phyloP scores from a whole-genome alignment of 495 filamentous ascomycete genomes.

The Neurospora sp. region DNA sequence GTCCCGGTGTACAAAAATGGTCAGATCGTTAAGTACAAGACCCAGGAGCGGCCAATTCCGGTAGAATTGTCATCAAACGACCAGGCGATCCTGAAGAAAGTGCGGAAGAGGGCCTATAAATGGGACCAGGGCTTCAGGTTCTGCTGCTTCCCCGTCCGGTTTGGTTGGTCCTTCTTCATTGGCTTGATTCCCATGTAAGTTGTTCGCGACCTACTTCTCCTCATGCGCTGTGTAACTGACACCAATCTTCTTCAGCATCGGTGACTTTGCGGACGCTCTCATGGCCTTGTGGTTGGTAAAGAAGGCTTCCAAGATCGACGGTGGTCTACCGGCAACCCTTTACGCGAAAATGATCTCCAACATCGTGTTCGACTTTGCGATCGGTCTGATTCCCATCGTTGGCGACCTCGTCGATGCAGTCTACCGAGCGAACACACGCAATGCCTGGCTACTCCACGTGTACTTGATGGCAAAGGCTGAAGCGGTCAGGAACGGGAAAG shows the following conservation, averaged over 20 bases:
- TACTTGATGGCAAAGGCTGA: slow-evolving; percentile 52
- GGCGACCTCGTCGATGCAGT: slow-evolving; percentile 69
- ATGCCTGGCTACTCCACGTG: slow-evolving; percentile 64
- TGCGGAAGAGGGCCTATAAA: slow-evolving; percentile 70
- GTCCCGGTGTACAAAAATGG: slow-evolving; percentile 58
- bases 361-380: slow-evolving; percentile 63
- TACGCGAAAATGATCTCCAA: slow-evolving; percentile 64
- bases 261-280: slow-evolving; percentile 63
- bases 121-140: slow-evolving; percentile 67
- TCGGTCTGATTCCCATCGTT: slow-evolving; percentile 77
- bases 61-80: slow-evolving; percentile 71
- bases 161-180: slow-evolving; percentile 78
- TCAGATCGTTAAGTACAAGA: slow-evolving; percentile 47
- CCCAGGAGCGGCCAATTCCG: slow-evolving; percentile 57
- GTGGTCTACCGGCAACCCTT: slow-evolving; percentile 51
- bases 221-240: slow-evolving; percentile 1
- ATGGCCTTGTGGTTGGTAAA: slow-evolving; percentile 61
- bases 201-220: not conserved
- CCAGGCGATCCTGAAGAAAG: slow-evolving; percentile 62
- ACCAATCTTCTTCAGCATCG: slow-evolving; percentile 38
- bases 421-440: slow-evolving; percentile 61
- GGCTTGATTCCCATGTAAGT: slow-evolving; percentile 70
- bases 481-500: slow-evolving; percentile 28
- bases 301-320: slow-evolving; percentile 58
- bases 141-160: slow-evolving; percentile 61